These are phyloP conservation scores for Silene uniflora DNA, from an alignment of 148 eudicot genomes.

Conservation along the genomic window DNA sequence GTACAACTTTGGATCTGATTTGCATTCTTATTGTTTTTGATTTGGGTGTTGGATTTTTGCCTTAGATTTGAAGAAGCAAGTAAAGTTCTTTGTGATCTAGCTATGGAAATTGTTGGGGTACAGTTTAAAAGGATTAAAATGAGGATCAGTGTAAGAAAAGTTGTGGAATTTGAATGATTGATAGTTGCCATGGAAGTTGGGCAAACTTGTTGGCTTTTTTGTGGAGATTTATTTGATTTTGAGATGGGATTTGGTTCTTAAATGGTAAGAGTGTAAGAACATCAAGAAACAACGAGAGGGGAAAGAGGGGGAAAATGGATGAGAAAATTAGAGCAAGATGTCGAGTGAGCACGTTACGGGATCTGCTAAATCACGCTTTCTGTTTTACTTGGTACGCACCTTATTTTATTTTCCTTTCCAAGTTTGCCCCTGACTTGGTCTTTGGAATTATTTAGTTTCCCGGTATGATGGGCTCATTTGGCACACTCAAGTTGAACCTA, in stretches of 20 bases:
- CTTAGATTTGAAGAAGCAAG: slow-evolving; percentile 15
- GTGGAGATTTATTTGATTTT: neutral
- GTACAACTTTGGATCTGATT: slow-evolving; percentile 41
- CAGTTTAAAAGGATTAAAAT: neutral
- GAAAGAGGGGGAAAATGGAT: no score
- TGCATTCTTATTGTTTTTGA: slow-evolving; percentile 11
- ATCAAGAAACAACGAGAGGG: no score
- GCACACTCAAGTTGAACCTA: no score
- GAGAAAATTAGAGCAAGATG: no score
- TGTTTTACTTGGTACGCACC: no score
- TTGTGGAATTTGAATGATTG: neutral
- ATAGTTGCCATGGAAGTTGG: slow-evolving; percentile 13
- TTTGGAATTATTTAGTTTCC: no score
- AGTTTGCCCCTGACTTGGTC: no score
- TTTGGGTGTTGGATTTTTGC: slow-evolving; percentile 4
- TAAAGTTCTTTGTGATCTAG: slow-evolving; percentile 13
- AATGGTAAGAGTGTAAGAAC: neutral
- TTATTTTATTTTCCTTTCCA: no score
- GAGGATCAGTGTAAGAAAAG: neutral
- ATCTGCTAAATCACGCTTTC: no score
- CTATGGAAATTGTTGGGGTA: neutral
- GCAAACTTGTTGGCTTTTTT: neutral
- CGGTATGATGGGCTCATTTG: no score
- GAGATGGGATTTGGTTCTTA: neutral
- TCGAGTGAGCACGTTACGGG: no score